Evolutionary conservation across 495 filamentous ascomycete species (phyloP).

Genomic region (Aeminium ludgeri): DNA sequence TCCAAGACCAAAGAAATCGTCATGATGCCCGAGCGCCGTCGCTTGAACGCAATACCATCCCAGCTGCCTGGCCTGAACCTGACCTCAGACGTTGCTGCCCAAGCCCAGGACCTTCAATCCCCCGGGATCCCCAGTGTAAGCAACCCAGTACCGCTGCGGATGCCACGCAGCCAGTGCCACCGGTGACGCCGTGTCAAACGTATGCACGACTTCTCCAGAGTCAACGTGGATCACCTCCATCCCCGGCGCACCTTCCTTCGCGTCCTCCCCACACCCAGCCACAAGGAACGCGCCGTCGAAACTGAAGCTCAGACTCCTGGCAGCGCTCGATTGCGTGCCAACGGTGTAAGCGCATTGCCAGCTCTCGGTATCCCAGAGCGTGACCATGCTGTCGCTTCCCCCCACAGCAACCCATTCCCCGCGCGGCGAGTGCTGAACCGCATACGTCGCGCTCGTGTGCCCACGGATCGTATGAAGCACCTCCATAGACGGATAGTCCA

Average conservation of each 20-base stretch:
- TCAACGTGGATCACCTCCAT: constrained; percentile 59
- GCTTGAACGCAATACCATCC: background rate
- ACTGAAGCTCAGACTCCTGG: constrained; percentile 73
- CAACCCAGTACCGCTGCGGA: constrained; percentile 72
- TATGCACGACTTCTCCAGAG: constrained; percentile 71
- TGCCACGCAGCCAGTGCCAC: constrained; percentile 64
- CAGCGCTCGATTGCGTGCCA: constrained; percentile 44
- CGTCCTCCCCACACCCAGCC: constrained; percentile 41
- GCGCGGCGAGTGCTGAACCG: constrained; percentile 54
- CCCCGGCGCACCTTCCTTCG: constrained; percentile 7
- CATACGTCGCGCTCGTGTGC: constrained; percentile 63
- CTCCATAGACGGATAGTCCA: constrained; percentile 46
- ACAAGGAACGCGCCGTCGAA: constrained; percentile 82
- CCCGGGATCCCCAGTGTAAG: constrained; percentile 68
- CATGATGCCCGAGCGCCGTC: background rate
- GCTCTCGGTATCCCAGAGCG: constrained; percentile 81
- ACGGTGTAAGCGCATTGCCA: constrained; percentile 80
- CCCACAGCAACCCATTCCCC: constrained; percentile 74
- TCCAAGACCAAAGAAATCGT: too few species aligned
- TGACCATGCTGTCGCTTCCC: constrained; percentile 72
- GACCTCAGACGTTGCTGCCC: background rate
- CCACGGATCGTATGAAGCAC: constrained; percentile 51
- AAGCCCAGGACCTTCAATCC: constrained; percentile 66
- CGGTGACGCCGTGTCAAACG: constrained; percentile 45
- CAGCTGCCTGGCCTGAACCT: background rate